Percentiles rank a stretch among this genome's conserved stretches.
These are phyloP conservation scores for Globisporangium alternatum DNA, from an alignment of 352 stramenopile species.

Conservation along the genomic window DNA sequence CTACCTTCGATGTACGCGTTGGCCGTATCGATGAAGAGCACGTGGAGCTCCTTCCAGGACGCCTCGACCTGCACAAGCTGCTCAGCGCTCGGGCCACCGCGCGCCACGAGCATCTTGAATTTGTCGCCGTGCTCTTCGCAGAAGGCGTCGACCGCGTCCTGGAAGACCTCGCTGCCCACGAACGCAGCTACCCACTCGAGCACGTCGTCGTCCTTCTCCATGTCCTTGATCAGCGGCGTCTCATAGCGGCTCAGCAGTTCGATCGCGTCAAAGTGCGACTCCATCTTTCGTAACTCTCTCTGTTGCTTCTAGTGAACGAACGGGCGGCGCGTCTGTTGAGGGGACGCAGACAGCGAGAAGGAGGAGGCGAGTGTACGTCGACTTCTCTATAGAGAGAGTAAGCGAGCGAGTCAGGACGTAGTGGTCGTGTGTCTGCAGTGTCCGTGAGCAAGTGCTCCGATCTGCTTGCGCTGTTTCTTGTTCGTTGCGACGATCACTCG, in stretches of 20 bases:
- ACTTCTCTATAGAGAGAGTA: neutral
- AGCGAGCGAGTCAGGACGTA: neutral
- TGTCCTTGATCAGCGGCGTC: slow-evolving; percentile 79
- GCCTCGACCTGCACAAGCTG: slow-evolving; percentile 62
- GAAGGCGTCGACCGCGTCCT: slow-evolving; percentile 57
- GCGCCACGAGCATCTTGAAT: slow-evolving; percentile 64
- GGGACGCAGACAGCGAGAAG: neutral
- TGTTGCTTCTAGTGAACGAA: neutral
- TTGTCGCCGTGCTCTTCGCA: slow-evolving; percentile 55
- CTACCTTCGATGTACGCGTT: slow-evolving; percentile 64
- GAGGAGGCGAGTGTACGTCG: neutral
- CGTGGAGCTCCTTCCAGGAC: slow-evolving; percentile 66
- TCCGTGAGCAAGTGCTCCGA: no score
- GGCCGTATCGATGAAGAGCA: slow-evolving; percentile 64
- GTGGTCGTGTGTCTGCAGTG: neutral
- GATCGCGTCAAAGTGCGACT: slow-evolving; percentile 74
- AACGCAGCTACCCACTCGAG: slow-evolving; percentile 79
- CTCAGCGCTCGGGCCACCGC: slow-evolving; percentile 50
- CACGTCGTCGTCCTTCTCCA: slow-evolving; percentile 75
- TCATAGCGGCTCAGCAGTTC: slow-evolving; percentile 77
- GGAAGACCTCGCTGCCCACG: slow-evolving; percentile 70
- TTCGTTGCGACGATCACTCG: no score
- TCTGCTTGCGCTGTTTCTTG: no score
- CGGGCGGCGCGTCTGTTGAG: neutral
- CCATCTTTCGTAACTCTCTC: slow-evolving; percentile 15